A percentile compares a stretch with the other conserved stretches of the same genome.
Conservation (phyloP, 257 asterid genomes). For the Ilex aquifolium region DNA sequence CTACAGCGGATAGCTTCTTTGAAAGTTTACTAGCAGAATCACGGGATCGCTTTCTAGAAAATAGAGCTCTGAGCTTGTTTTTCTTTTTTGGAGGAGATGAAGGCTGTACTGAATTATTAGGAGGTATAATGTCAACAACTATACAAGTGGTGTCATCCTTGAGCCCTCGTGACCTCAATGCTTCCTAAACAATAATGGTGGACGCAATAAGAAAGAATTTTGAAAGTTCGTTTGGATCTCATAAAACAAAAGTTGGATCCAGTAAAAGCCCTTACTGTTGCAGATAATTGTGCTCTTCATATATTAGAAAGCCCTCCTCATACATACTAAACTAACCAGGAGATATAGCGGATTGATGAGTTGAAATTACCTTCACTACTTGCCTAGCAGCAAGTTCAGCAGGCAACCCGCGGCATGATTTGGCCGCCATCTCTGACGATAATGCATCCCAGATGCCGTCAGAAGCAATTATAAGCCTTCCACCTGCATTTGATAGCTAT, state of each 20-base stretch:
- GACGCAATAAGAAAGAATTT: too few relatives aligned
- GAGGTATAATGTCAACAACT: constrained; percentile 1
- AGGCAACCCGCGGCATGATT: neutral
- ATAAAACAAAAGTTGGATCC: neutral
- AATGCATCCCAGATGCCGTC: constrained; percentile 6
- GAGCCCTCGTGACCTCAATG: neutral
- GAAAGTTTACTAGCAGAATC: neutral
- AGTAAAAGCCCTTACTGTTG: too few relatives aligned
- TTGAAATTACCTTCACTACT: neutral
- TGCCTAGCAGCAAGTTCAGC: constrained; percentile 3
- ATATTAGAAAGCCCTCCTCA: too few relatives aligned
- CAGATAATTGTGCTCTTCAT: too few relatives aligned
- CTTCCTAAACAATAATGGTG: neutral
- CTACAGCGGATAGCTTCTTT: neutral
- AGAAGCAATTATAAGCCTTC: constrained; percentile 6
- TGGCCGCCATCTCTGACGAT: neutral
- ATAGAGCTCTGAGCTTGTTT: neutral
- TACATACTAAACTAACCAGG: too few relatives aligned
- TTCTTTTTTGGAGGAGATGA: neutral
- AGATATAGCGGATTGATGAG: neutral
- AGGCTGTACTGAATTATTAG: neutral
- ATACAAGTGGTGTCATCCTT: constrained; percentile 1
- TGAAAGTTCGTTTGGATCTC: neutral
- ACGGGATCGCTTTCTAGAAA: neutral
- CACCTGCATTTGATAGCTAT: neutral